These are phyloP conservation scores for Saprolegnia diclina DNA, from an alignment of 352 stramenopile species.

Conservation along the genomic window DNA sequence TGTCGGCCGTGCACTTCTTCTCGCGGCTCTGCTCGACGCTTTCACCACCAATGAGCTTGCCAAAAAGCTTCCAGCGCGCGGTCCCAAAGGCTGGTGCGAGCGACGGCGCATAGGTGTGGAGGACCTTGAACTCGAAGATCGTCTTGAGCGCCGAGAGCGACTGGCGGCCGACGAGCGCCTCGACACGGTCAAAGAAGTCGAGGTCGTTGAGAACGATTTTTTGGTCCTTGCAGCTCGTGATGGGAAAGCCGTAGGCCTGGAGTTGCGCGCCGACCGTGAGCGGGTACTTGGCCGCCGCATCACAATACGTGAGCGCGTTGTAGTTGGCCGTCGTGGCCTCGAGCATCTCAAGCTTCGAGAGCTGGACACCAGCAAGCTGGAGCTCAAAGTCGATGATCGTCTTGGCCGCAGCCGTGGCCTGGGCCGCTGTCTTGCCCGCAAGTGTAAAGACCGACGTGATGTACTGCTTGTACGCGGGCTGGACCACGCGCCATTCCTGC, in stretches of 20 bases:
- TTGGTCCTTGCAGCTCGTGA: neutral
- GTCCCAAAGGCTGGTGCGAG: slow-evolving; percentile 77
- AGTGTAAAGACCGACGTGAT: slow-evolving; percentile 32
- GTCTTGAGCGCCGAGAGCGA: slow-evolving; percentile 43
- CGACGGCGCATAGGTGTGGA: slow-evolving; percentile 41
- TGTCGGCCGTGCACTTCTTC: slow-evolving; percentile 81
- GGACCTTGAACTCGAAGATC: slow-evolving; percentile 53
- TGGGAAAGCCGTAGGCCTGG: slow-evolving; percentile 39
- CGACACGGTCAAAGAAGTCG: slow-evolving; percentile 39
- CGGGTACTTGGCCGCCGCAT: slow-evolving; percentile 46
- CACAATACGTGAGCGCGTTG: slow-evolving; percentile 67
- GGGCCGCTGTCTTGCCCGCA: neutral
- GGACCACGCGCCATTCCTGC: slow-evolving; percentile 45
- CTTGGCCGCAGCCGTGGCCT: slow-evolving; percentile 27
- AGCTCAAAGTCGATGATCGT: slow-evolving; percentile 69
- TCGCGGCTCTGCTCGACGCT: slow-evolving; percentile 78
- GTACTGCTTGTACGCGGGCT: slow-evolving; percentile 37
- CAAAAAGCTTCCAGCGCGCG: slow-evolving; percentile 86
- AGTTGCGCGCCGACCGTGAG: slow-evolving; percentile 44
- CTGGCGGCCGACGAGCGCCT: slow-evolving; percentile 34
- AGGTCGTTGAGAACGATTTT: slow-evolving; percentile 46
- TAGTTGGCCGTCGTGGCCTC: slow-evolving; percentile 83
- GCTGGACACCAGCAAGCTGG: slow-evolving; percentile 65
- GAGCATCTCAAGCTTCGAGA: slow-evolving; percentile 78
- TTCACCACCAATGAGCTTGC: slow-evolving; percentile 70